A percentile compares a stretch with the other conserved stretches of the same genome.
These are phyloP conservation scores for Sporothrix humicola DNA, from an alignment of 2,329 filamentous ascomycete genomes.

Conservation along the genomic window DNA sequence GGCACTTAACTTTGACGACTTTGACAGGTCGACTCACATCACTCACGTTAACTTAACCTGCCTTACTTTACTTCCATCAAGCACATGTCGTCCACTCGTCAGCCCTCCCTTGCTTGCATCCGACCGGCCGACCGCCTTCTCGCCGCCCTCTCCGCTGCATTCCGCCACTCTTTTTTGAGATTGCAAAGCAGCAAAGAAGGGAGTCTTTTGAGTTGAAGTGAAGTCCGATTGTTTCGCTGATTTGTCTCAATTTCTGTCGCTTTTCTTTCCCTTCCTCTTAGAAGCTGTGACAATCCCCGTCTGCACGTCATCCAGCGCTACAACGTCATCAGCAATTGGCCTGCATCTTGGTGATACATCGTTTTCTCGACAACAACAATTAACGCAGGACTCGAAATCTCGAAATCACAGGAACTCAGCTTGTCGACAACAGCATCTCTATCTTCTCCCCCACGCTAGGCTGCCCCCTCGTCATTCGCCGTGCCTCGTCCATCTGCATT, in stretches of 20 bases:
- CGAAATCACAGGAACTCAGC: no score
- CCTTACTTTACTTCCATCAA: neutral
- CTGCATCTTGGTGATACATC: neutral
- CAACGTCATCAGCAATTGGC: no score
- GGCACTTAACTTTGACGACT: neutral
- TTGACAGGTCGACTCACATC: neutral
- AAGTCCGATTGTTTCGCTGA: neutral
- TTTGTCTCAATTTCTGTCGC: neutral
- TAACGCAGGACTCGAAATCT: no score
- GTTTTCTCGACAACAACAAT: neutral
- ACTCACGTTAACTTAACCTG: neutral
- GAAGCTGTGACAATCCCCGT: no score
- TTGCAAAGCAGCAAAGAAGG: neutral
- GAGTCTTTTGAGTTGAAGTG: neutral
- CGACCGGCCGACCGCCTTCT: neutral
- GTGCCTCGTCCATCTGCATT: neutral
- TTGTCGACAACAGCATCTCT: neutral
- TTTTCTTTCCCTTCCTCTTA: neutral
- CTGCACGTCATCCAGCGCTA: neutral
- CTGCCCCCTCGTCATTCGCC: conserved; percentile 2
- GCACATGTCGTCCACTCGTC: neutral
- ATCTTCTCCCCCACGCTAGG: neutral
- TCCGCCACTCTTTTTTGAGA: neutral
- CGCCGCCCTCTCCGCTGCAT: conserved; percentile 1
- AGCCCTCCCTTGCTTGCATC: neutral